Conservation (phyloP, 306 rosid species). For the Inga leiocalycina region DNA sequence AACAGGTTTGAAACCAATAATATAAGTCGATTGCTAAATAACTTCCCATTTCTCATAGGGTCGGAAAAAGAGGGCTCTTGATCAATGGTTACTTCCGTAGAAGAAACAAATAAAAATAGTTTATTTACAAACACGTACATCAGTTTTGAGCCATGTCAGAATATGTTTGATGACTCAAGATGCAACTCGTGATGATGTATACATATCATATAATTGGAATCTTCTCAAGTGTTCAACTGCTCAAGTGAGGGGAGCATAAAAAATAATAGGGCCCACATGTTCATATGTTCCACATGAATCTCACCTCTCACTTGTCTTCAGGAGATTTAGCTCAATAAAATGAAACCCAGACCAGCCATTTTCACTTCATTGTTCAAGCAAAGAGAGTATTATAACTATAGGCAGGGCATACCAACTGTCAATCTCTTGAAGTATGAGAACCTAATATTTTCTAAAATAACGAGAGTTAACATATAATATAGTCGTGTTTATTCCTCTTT, state of each 20-base stretch:
- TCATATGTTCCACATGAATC: neutral
- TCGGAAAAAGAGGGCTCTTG: neutral
- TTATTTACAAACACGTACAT: neutral
- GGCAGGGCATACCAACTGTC: neutral
- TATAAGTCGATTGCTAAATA: neutral
- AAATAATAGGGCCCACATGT: neutral
- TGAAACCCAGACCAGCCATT: neutral
- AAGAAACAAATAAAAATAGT: neutral
- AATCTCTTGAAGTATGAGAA: neutral
- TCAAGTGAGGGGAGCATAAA: neutral
- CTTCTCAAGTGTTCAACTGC: neutral
- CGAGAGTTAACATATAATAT: neutral
- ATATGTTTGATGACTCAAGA: neutral
- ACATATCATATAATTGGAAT: neutral
- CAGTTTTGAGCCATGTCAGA: neutral
- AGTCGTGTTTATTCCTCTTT: neutral
- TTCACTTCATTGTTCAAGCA: neutral
- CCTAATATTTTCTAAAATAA: neutral
- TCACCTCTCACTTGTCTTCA: neutral
- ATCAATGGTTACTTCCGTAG: neutral
- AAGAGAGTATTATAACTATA: neutral
- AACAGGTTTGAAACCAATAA: neutral
- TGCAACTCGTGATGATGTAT: neutral
- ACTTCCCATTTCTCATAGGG: neutral
- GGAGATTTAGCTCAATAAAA: neutral